Evolutionary conservation across 768 basidiomycete species (phyloP), one percentile per base, ranked within the genome.

Genomic region (Boletus tylopilopsis): DNA sequence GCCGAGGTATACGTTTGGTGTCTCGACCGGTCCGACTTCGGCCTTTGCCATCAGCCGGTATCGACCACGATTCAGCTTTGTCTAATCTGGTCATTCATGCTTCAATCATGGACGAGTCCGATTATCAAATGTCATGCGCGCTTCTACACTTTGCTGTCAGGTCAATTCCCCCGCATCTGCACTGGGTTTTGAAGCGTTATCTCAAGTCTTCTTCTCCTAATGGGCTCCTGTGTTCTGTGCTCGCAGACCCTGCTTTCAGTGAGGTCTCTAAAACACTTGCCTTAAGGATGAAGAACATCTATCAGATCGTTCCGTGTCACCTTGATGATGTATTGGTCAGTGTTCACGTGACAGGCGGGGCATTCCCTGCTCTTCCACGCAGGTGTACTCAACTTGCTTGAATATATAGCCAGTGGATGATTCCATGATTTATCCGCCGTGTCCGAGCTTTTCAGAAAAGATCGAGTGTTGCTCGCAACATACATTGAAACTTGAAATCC

Each of bases 31-130:
- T 32, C 12, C 13, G 18, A 16, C 21, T 46, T 19, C 49, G n/a
- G 11, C 33, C 55, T 4, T 49, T 62, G 23, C 70, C 77, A 9
- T 74, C 75, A 19, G 71, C 68, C 34, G 52, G 63, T 42, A 61
- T 82, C 13, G 75, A 79, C 59, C 76, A 83, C 53, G 71, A 82
- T 50, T 76, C 77, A 29, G 58, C 62, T 2, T 68, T 77, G 32
- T 76, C 76, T 6, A 65, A 63, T 41, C 50, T 80, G 25, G 48
- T 73, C n/a, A 71, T 76, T 55, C 68, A 73, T 35, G 64, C 67
- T 5, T 70, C 73, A 19, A 60, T 73, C 33, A 49, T 74, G 45
- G 21, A 48, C 13, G 27, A 25, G 32, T 32, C 47, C 15, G 40
- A 56, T 46, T 21, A 12, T 19, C 53, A 47, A 19, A 47, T 29